phyloP scores from a whole-genome alignment of 192 early-diverging fungal genomes.

The Endogone sp. region DNA sequence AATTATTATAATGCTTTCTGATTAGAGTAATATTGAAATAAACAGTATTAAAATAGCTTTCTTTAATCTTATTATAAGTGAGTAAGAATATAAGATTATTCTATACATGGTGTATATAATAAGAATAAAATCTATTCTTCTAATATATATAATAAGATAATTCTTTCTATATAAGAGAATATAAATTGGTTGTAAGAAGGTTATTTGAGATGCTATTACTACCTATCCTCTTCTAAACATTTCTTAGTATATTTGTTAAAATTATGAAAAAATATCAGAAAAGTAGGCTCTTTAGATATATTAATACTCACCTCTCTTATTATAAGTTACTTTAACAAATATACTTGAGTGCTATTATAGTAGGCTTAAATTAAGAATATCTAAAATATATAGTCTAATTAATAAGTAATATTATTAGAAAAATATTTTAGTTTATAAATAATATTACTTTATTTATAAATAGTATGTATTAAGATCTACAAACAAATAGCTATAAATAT shows the following conservation, averaged over 20 bases:
- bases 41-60: conserved; percentile 14
- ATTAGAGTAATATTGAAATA: conserved; percentile 8
- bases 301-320: conserved; percentile 14
- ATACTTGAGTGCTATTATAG: conserved; percentile 12
- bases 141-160: neutral
- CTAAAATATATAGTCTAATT: neutral
- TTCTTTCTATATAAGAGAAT: conserved; percentile 4
- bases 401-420: no score
- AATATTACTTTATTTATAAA: no score
- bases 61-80: neutral
- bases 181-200: neutral
- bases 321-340: conserved; percentile 10
- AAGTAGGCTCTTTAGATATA: conserved; percentile 8
- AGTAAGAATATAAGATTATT: conserved; percentile 14
- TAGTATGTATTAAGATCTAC: no score
- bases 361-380: neutral
- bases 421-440: no score
- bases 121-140: neutral
- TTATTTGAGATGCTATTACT: conserved; percentile 2
- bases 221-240: no score
- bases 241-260: no score
- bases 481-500: no score
- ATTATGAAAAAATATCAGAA: conserved; percentile 10
- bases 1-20: no score
- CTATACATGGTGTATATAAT: conserved; percentile 17